Conservation (phyloP, 306 rosid species). For the Lathyrus tuberosus region DNA sequence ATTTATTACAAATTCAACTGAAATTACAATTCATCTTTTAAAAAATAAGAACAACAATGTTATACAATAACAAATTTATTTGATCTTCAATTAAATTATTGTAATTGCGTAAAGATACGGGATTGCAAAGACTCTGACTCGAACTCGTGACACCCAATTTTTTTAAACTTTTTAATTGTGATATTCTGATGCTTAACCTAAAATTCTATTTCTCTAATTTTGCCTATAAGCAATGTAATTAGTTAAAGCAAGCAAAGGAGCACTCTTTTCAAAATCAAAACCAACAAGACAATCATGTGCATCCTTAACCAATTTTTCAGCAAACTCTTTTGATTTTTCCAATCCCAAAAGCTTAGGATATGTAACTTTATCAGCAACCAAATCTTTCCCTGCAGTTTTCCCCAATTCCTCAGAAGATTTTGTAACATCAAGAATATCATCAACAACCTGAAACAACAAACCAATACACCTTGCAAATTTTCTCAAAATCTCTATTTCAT, state of each 20-base stretch:
- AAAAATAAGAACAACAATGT: too few relatives aligned
- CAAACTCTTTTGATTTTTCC: constrained; percentile 66
- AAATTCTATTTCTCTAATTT: not conserved
- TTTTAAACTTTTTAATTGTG: too few relatives aligned
- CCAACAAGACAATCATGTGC: constrained; percentile 58
- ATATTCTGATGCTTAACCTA: too few relatives aligned
- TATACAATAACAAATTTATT: too few relatives aligned
- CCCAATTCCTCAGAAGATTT: constrained; percentile 75
- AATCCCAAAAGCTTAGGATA: constrained; percentile 77
- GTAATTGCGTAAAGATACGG: too few relatives aligned
- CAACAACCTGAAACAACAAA: constrained; percentile 78
- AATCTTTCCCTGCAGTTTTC: constrained; percentile 84
- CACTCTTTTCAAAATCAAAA: constrained; percentile 54
- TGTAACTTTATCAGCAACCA: constrained; percentile 72
- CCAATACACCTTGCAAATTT: constrained; percentile 68
- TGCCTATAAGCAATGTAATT: constrained; percentile 71
- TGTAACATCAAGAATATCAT: constrained; percentile 81
- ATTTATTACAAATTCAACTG: too few relatives aligned
- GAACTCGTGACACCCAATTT: too few relatives aligned
- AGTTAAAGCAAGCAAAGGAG: constrained; percentile 67
- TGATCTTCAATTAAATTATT: too few relatives aligned
- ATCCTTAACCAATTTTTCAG: constrained; percentile 53
- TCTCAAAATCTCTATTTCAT: constrained; percentile 58
- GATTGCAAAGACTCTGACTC: too few relatives aligned
- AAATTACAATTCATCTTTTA: too few relatives aligned